Evolutionary conservation across 2,329 filamentous ascomycete species (phyloP).

Genomic region (Phyllosticta citriasiana): DNA sequence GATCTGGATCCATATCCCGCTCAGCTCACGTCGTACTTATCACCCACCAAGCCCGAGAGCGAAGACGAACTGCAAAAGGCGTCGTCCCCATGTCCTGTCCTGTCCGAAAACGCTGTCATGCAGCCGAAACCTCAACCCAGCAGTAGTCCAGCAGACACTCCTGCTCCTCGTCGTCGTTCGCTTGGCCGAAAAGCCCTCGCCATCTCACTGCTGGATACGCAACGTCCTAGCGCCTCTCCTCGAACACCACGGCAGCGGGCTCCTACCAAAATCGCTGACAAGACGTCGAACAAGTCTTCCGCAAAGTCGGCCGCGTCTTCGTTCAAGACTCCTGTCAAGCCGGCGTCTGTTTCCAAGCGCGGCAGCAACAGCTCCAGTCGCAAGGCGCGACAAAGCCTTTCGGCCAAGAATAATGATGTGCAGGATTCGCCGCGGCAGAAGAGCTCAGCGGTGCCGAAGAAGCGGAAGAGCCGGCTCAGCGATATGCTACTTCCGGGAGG

Average conservation of each 20-base stretch:
- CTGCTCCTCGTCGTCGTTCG: not conserved
- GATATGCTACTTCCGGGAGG: not conserved
- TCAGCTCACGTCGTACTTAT: not conserved
- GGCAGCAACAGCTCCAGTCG: not conserved
- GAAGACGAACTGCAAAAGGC: not conserved
- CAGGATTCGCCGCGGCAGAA: not conserved
- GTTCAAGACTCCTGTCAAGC: not conserved
- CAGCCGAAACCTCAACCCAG: not conserved
- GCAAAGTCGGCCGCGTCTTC: not conserved
- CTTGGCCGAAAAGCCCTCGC: not conserved
- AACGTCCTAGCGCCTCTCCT: not conserved
- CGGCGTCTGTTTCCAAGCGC: not conserved
- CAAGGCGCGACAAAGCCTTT: not conserved
- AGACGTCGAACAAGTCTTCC: not conserved
- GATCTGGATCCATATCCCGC: not conserved
- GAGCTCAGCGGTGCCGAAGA: not conserved
- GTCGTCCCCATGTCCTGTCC: not conserved
- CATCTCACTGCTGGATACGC: not conserved
- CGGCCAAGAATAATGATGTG: not conserved
- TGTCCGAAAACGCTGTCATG: not conserved
- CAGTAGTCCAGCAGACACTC: not conserved
- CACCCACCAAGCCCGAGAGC: not conserved
- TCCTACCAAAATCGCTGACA: not conserved
- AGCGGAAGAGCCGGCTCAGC: not conserved
- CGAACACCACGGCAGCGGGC: not conserved